Conservation (phyloP, 2,329 filamentous ascomycete genomes). For the Scedosporium boydii region DNA sequence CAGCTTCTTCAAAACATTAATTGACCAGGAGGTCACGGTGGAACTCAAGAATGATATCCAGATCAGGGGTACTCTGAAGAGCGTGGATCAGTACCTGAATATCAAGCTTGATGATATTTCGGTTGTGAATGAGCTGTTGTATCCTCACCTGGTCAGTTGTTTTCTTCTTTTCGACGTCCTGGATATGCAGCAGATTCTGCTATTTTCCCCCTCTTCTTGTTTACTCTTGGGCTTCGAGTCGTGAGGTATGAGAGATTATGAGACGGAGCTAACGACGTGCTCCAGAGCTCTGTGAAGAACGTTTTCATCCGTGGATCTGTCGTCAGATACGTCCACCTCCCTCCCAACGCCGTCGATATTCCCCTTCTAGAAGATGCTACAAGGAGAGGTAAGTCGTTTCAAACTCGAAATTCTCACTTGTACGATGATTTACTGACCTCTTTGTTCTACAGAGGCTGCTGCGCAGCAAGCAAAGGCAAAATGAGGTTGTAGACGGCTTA, state of each 20-base stretch:
- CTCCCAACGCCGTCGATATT: constrained; percentile 72
- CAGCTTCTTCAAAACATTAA: constrained; percentile 98
- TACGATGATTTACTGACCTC: not conserved
- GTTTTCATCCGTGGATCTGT: constrained; percentile 93
- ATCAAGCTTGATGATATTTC: constrained; percentile 96
- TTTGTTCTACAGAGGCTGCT: constrained; percentile 37
- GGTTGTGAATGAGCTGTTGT: constrained; percentile 87
- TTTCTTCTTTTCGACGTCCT: not conserved
- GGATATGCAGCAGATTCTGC: too few relatives aligned
- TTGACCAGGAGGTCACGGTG: constrained; percentile 93
- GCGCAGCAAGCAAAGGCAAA: constrained; percentile 49
- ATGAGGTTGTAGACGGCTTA: constrained; percentile 17
- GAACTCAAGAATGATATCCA: constrained; percentile 99
- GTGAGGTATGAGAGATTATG: not conserved
- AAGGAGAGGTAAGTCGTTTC: constrained; percentile 52
- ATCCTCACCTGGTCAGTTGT: constrained; percentile 70
- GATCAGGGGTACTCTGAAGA: constrained; percentile 90
- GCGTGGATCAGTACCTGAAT: constrained; percentile 97
- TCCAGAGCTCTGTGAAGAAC: constrained; percentile 72
- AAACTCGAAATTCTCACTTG: too few relatives aligned
- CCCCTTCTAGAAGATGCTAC: constrained; percentile 85
- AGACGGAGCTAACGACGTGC: not conserved
- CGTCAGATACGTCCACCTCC: constrained; percentile 85
- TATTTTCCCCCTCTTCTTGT: not conserved
- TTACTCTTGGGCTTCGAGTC: not conserved